Conservation (phyloP, 495 filamentous ascomycete genomes). For the Tuber calosporum region DNA sequence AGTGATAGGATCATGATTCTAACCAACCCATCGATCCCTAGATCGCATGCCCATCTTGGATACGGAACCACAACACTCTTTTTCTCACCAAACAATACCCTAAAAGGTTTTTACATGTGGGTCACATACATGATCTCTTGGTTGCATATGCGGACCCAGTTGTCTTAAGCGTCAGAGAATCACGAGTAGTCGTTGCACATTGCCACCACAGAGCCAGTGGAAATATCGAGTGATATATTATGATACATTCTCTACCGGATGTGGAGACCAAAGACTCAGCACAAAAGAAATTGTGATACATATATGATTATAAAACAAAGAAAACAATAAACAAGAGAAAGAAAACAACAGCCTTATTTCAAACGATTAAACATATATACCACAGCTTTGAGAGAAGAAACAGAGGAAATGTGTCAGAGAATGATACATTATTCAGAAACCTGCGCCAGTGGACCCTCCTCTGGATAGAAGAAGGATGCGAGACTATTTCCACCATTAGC, state of each 20-base stretch:
- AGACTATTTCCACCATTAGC: conserved; percentile 10
- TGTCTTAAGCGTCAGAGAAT: too few relatives aligned
- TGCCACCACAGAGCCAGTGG: not conserved
- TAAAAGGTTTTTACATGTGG: too few relatives aligned
- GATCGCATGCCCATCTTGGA: too few relatives aligned
- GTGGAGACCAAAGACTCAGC: not conserved
- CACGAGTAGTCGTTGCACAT: not conserved
- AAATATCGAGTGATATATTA: not conserved
- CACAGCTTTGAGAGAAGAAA: not conserved
- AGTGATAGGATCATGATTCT: too few relatives aligned
- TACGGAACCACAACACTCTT: too few relatives aligned
- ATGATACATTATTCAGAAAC: not conserved
- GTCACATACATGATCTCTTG: too few relatives aligned
- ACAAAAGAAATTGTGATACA: not conserved
- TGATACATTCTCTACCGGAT: not conserved
- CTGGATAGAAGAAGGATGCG: conserved; percentile 36
- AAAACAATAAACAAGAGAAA: not conserved
- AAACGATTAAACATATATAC: not conserved
- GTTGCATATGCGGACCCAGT: too few relatives aligned
- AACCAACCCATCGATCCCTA: too few relatives aligned
- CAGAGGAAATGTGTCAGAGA: not conserved
- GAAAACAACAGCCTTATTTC: not conserved
- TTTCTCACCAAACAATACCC: too few relatives aligned
- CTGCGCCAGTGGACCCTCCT: conserved; percentile 26
- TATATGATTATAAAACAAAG: not conserved